Percentiles rank a stretch among this genome's conserved stretches.
These are phyloP conservation scores for Chlamydomonas sphaeroides DNA, from an alignment of 139 green algal species.

Conservation along the genomic window DNA sequence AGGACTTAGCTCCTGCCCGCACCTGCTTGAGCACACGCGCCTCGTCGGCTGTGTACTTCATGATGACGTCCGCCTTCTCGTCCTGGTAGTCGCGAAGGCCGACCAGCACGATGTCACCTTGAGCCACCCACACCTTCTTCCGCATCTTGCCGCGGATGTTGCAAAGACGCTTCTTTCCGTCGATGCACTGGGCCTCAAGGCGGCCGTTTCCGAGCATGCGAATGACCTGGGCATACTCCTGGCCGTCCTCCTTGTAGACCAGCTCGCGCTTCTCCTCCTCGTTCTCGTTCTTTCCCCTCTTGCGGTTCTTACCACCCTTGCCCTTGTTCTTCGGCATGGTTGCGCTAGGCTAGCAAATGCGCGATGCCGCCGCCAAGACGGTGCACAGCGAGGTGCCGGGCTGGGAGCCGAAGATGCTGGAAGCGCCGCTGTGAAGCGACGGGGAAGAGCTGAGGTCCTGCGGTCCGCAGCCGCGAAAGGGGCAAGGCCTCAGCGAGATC, in stretches of 20 bases:
- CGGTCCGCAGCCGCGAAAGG: no score
- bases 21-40: conserved; percentile 84
- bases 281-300: conserved; percentile 89
- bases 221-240: conserved; percentile 92
- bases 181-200: conserved; percentile 98
- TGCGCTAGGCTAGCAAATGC: background rate
- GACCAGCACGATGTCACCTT: conserved; percentile 97
- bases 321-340: conserved; percentile 73
- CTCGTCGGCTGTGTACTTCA: conserved; percentile 89
- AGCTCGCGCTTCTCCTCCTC: conserved; percentile 99
- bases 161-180: conserved; percentile 96
- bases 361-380: conserved; percentile 28
- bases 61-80: conserved; percentile 99
- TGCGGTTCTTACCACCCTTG: conserved; percentile 63
- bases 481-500: no score
- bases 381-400: no score
- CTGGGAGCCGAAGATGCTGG: background rate
- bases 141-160: conserved; percentile 99
- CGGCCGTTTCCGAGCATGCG: conserved; percentile 99
- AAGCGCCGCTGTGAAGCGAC: no score
- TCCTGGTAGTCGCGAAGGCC: conserved; percentile 99
- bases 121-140: conserved; percentile 93
- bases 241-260: conserved; percentile 99
- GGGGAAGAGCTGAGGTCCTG: no score
- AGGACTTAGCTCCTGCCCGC: no score